These are phyloP conservation scores for Penicillium sp. DNA, from an alignment of 2,329 filamentous ascomycete species.

Conservation along the genomic window DNA sequence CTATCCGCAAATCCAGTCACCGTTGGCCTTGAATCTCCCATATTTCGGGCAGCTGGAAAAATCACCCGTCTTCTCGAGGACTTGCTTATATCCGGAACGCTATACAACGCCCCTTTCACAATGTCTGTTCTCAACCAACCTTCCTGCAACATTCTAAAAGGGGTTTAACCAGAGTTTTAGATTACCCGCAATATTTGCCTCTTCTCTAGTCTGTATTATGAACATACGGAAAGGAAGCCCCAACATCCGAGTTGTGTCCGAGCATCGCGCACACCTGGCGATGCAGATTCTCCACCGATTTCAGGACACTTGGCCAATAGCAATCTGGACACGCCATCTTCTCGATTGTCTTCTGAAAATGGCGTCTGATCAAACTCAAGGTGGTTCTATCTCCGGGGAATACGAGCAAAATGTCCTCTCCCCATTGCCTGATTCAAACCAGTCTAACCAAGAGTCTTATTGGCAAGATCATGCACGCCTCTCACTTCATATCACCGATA, in stretches of 20 bases:
- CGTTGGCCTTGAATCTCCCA: not conserved
- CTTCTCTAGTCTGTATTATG: not conserved
- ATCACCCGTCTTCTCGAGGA: not conserved
- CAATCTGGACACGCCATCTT: slow-evolving; percentile 5
- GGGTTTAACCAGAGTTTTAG: not conserved
- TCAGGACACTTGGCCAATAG: slow-evolving; percentile 8
- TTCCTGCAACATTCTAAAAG: not conserved
- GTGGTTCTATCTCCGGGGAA: not conserved
- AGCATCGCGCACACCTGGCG: not conserved
- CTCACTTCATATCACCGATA: not conserved
- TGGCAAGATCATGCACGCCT: not conserved
- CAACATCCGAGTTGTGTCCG: not conserved
- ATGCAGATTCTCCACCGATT: not conserved
- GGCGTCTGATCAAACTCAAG: not conserved
- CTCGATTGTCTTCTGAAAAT: not conserved
- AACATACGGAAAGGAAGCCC: not conserved
- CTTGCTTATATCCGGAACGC: not conserved
- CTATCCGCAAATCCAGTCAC: not conserved
- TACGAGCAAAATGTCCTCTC: not conserved
- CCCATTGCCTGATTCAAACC: not conserved
- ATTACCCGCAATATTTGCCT: not conserved
- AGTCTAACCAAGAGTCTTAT: not conserved
- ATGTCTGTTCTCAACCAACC: not conserved
- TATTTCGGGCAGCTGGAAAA: not conserved
- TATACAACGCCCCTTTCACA: not conserved